phyloP scores from a whole-genome alignment of 352 stramenopile genomes.

The Globisporangium cederbergense region DNA sequence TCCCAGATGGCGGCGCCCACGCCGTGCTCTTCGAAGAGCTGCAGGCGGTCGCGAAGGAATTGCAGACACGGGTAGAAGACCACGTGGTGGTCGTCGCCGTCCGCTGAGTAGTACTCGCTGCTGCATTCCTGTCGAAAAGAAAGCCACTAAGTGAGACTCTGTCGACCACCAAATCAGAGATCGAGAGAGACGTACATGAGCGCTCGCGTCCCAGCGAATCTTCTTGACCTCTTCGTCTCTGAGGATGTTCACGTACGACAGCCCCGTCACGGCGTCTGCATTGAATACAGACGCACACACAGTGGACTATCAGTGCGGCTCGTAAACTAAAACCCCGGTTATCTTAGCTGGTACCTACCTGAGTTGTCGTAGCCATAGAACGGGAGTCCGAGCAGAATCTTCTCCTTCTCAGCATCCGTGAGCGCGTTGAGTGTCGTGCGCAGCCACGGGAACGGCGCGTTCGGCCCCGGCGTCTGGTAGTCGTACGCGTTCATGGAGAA shows the following conservation, averaged over 20 bases:
- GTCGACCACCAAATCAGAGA: not conserved
- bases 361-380: slow-evolving; percentile 83
- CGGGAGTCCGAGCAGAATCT: slow-evolving; percentile 68
- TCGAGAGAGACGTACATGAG: slow-evolving; percentile 30
- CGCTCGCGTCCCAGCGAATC: slow-evolving; percentile 46
- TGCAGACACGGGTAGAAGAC: slow-evolving; percentile 84
- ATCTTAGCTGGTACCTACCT: slow-evolving; percentile 16
- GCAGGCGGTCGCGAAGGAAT: slow-evolving; percentile 66
- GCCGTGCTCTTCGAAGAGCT: slow-evolving; percentile 41
- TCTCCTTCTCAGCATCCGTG: slow-evolving; percentile 35
- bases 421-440: slow-evolving; percentile 52
- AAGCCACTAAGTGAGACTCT: not conserved
- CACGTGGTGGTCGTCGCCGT: slow-evolving; percentile 31
- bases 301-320: not conserved
- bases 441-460: slow-evolving; percentile 69
- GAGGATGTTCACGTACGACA: slow-evolving; percentile 37
- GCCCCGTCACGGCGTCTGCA: slow-evolving; percentile 42
- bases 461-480: slow-evolving; percentile 54
- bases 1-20: slow-evolving; percentile 74
- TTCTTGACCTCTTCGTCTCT: slow-evolving; percentile 34
- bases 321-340: no score
- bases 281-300: not conserved
- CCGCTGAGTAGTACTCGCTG: slow-evolving; percentile 37
- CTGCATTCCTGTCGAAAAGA: slow-evolving; percentile 50
- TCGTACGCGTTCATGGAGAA: slow-evolving; percentile 87